Base-by-base conservation (phyloP, 2,329 filamentous ascomycete species). In the Alternaria rosae region DNA sequence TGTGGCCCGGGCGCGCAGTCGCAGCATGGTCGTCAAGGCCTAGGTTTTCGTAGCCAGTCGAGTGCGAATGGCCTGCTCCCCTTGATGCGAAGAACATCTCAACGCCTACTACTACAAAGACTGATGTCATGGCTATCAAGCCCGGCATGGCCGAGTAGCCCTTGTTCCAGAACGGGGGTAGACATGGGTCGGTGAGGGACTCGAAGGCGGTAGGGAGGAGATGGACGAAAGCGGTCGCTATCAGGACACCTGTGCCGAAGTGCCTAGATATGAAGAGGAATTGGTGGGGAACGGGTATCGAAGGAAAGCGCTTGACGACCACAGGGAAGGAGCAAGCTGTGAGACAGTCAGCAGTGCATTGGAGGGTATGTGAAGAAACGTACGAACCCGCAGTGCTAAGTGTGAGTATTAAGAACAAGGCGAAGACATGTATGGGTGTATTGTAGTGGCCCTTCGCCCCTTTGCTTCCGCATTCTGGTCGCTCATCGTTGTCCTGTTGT, bases 41-140 rank as follows among this genome's bases (percentile, higher is more conserved):
- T 48, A 80, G 66, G 2, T 80, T 80, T 64, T 86, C 83, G 64
- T 85, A 86, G 61, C 85, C 85, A 30, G 78, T 82, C 12, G 82
- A 79, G 72, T 89, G 87, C 50, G 84, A 82, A 73, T 89, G 87
- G 15, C 83, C 83, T 9, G 87, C 87, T 6, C 88, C 88, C 74
- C 86, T 85, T 55, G 90, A 91, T 0, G 93, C 93, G 69, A 98
- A 89, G 77, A 93, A 93, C 81, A 95, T 97, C 79, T 98, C 94
- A 54, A 97, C 86, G 3, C 88, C 87, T 7, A 97, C 92, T 4
- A 97, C 93, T 5, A 91, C 82, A 61, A 82, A 80, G 20, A 82
- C 79, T 0, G 79, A 71, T 5, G 69, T 68, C 78, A 80, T 80
- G 48, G 78, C 78, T 52, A 80, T 74, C 8, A 80, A 61, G 10